Percentiles rank a stretch among this genome's conserved stretches.
These are phyloP conservation scores for Myotisia sp. DNA, from an alignment of 2,329 filamentous ascomycete genomes.

Conservation along the genomic window DNA sequence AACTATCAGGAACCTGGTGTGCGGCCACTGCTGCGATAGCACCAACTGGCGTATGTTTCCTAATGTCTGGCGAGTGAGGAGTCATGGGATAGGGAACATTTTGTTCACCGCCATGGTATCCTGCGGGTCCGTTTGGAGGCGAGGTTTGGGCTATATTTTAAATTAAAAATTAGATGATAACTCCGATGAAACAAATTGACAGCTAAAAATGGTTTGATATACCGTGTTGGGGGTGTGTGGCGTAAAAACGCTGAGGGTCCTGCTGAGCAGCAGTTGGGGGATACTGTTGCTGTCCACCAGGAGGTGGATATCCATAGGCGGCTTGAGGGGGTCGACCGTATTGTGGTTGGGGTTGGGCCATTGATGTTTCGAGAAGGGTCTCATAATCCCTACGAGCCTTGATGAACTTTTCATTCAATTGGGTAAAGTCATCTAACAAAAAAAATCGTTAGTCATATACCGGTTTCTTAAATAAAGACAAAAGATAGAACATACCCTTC, in stretches of 20 bases:
- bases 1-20: constrained; percentile 36
- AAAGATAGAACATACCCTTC: constrained; percentile 52
- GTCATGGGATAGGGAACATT: constrained; percentile 27
- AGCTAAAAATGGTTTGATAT: constrained; percentile 18
- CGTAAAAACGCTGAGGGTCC: constrained; percentile 56
- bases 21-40: constrained; percentile 24
- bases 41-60: constrained; percentile 23
- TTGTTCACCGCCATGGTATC: constrained; percentile 52
- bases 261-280: constrained; percentile 30
- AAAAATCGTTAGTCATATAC: neutral
- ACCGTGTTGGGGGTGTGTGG: constrained; percentile 34
- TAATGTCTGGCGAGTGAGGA: constrained; percentile 28
- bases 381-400: constrained; percentile 96
- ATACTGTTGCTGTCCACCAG: constrained; percentile 20
- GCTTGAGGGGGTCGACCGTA: constrained; percentile 24
- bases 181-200: constrained; percentile 33
- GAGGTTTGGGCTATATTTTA: constrained; percentile 6
- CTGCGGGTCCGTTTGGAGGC: constrained; percentile 39
- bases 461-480: constrained; percentile 3
- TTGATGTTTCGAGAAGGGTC: constrained; percentile 84
- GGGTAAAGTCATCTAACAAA: constrained; percentile 77
- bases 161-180: neutral
- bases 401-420: constrained; percentile 98
- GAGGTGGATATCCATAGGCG: constrained; percentile 24
- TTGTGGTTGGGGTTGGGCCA: constrained; percentile 71